phyloP scores from a whole-genome alignment of 2,329 filamentous ascomycete genomes.

The Stagonosporopsis rhizophila region DNA sequence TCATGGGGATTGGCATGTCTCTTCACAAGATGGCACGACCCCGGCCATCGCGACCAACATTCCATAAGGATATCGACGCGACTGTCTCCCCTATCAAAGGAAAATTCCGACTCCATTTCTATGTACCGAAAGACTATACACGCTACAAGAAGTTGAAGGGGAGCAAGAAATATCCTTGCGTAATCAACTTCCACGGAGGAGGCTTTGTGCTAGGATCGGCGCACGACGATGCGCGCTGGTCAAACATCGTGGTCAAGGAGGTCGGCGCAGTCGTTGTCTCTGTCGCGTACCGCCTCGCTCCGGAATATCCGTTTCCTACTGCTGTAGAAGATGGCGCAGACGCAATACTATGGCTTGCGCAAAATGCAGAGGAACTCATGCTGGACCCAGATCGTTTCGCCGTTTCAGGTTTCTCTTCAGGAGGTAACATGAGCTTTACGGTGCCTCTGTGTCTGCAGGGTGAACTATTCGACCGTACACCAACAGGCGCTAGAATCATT shows the following conservation, averaged over 20 bases:
- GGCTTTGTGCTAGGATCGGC: conserved; percentile 67
- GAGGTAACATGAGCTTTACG: conserved; percentile 68
- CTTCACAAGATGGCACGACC: conserved; percentile 69
- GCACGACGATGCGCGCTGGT: conserved; percentile 68
- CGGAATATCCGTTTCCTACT: conserved; percentile 67
- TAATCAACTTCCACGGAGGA: conserved; percentile 70
- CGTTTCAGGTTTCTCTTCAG: conserved; percentile 68
- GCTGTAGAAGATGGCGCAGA: conserved; percentile 70
- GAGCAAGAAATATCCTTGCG: conserved; percentile 60
- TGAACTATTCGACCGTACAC: conserved; percentile 48
- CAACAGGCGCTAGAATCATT: conserved; percentile 37
- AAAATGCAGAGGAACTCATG: conserved; percentile 62
- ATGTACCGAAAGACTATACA: conserved; percentile 62
- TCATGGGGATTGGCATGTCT: conserved; percentile 74
- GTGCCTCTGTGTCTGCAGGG: conserved; percentile 66
- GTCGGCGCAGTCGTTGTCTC: conserved; percentile 65
- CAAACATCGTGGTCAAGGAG: conserved; percentile 61
- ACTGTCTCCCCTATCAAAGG: conserved; percentile 56
- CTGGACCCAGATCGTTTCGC: conserved; percentile 65
- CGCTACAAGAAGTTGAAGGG: conserved; percentile 51
- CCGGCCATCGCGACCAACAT: conserved; percentile 66
- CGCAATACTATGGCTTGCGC: conserved; percentile 64
- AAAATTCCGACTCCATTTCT: conserved; percentile 65
- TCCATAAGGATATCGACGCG: conserved; percentile 63
- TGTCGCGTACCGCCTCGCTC: conserved; percentile 67